Evolutionary conservation across 2,329 filamentous ascomycete species (phyloP).

Genomic region (Phialophora chinensis): DNA sequence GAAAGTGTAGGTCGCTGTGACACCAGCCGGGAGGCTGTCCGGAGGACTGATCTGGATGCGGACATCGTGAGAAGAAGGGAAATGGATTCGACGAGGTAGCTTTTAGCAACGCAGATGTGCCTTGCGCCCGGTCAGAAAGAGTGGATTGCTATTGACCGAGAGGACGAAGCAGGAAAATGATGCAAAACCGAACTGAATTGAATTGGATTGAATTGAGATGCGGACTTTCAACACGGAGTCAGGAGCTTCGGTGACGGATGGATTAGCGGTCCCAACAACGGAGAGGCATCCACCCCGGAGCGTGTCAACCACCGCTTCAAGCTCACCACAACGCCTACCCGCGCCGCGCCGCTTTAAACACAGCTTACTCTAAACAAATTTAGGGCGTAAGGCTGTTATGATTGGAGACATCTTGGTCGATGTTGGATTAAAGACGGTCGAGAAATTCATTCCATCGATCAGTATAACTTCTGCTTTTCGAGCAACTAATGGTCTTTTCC

Average conservation of each 20-base stretch:
- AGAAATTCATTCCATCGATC: too few relatives aligned
- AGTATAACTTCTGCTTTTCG: too few relatives aligned
- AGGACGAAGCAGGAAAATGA: neutral
- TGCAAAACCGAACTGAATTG: neutral
- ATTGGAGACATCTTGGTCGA: too few relatives aligned
- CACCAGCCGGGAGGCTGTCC: conserved; percentile 67
- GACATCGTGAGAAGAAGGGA: conserved; percentile 58
- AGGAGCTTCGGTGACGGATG: conserved; percentile 14
- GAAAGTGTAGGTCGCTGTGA: conserved; percentile 57
- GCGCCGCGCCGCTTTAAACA: neutral
- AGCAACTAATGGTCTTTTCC: too few relatives aligned
- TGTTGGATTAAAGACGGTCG: too few relatives aligned
- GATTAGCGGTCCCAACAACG: conserved; percentile 17
- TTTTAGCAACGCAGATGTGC: neutral
- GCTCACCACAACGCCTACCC: neutral
- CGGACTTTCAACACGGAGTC: conserved; percentile 19
- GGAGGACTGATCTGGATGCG: conserved; percentile 63
- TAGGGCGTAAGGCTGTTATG: too few relatives aligned
- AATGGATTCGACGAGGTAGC: conserved; percentile 45
- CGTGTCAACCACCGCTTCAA: neutral
- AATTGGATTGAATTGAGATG: conserved; percentile 5
- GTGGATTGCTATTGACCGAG: conserved; percentile 40
- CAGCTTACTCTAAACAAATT: neutral
- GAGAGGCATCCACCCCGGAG: conserved; percentile 1
- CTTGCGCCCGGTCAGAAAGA: conserved; percentile 44